Conservation (phyloP, 345 rosid species). For the Carallia brachiata region DNA sequence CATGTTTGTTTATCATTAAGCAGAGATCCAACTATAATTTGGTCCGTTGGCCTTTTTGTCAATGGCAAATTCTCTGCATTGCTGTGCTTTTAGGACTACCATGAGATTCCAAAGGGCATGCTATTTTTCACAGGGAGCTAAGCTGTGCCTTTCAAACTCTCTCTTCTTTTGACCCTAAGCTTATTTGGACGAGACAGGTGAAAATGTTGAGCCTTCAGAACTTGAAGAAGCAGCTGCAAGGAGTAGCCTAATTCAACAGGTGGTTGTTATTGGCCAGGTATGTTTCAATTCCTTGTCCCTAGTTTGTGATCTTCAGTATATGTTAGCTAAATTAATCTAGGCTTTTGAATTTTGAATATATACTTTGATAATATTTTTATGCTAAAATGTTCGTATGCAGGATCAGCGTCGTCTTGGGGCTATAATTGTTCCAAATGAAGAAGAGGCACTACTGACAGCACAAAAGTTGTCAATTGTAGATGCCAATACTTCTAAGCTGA, state of each 20-base stretch:
- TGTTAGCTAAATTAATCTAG: background rate
- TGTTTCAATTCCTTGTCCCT: background rate
- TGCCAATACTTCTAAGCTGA: constrained; percentile 49
- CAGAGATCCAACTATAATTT: too few species aligned
- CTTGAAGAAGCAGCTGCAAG: constrained; percentile 92
- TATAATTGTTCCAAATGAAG: constrained; percentile 78
- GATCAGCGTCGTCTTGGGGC: constrained; percentile 92
- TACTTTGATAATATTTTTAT: background rate
- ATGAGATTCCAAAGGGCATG: background rate
- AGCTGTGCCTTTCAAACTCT: background rate
- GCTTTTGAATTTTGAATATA: background rate
- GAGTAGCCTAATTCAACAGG: constrained; percentile 74
- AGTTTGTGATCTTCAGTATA: background rate
- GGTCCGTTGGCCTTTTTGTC: too few species aligned
- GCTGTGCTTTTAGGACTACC: too few species aligned
- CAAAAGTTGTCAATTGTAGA: constrained; percentile 45
- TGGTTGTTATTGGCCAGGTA: constrained; percentile 90
- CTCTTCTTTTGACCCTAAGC: background rate
- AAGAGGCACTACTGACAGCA: constrained; percentile 59
- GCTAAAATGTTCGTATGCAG: constrained; percentile 32
- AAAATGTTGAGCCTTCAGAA: constrained; percentile 84
- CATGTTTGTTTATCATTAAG: too few species aligned
- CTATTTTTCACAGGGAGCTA: background rate
- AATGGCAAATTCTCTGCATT: too few species aligned
- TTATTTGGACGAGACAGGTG: constrained; percentile 51